Base-by-base conservation (phyloP, 768 basidiomycete genomes). In the Trametes meyenii region DNA sequence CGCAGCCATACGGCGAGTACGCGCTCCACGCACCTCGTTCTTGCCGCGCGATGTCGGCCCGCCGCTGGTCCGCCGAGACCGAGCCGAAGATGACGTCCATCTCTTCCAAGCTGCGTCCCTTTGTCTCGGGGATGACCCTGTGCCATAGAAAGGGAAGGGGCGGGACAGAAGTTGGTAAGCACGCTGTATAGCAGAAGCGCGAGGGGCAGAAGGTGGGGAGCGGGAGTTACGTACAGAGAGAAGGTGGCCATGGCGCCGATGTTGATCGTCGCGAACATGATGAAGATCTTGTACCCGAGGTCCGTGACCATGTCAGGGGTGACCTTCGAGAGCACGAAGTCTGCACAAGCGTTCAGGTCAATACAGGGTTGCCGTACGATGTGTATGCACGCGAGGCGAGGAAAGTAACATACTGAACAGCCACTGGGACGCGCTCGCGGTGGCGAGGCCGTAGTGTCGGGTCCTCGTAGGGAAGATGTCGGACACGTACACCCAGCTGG, bases 401-500 rank as follows among this genome's bases (percentile, higher is more conserved):
- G n/a, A n/a, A n/a, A n/a, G n/a, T n/a, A 21, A 79, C 84, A 56
- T 66, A 88, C 88, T 92, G 81, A 83, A 92, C 10, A 94, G 74
- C 92, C 92, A 94, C 58, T 94, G 93, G 2, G 89, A 85, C 16
- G 85, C 85, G 59, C 88, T 87, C 0, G 88, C 93, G 5, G 85
- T 74, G 0, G 90, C 82, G 21, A 94, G 76, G 39, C 93, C 93
- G 67, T 88, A 92, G 67, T 92, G 88, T 58, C 92, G 79, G 16
- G 92, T 92, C 44, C 91, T 78, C 14, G 90, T 94, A 7, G 89
- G 88, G 82, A 94, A 94, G 66, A 95, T 92, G 71, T 95, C 93
- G 5, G 90, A 79, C 44, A 87, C 88, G 70, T 81, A 81, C 54
- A 81, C 77, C 79, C 75, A 73, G 21, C 64, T 67, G 38, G 11